phyloP scores from a whole-genome alignment of 441 rosid genomes.

The Pelargonium citronellum region DNA sequence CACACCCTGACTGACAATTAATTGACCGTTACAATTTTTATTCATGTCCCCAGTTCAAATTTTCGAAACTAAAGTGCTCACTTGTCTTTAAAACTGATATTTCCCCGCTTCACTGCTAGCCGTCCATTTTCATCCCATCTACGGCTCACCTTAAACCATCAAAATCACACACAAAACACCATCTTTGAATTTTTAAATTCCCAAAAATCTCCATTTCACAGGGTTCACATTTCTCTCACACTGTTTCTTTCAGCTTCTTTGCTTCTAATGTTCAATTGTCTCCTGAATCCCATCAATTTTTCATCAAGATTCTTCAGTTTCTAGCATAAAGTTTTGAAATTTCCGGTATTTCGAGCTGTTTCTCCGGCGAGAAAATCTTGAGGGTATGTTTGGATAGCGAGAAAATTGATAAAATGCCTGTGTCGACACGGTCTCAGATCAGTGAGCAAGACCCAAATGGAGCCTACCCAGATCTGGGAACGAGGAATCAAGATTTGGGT shows the following conservation, averaged over 20 bases:
- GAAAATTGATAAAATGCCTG: constrained; percentile 12
- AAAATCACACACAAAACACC: not conserved
- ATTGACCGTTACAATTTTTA: not conserved
- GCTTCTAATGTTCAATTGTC: too few species aligned
- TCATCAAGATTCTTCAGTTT: not conserved
- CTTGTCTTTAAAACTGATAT: constrained; percentile 2
- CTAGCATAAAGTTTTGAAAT: not conserved
- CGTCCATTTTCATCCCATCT: constrained; percentile 9
- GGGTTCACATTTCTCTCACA: not conserved
- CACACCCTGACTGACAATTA: not conserved
- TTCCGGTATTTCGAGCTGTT: not conserved
- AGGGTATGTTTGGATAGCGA: constrained; percentile 15
- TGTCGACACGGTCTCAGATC: not conserved
- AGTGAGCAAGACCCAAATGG: not conserved
- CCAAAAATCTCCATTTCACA: not conserved
- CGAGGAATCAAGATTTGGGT: constrained; percentile 26
- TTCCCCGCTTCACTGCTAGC: constrained; percentile 10
- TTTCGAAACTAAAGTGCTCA: not conserved
- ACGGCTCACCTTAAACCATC: constrained; percentile 1
- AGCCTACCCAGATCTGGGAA: not conserved
- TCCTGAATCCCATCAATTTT: not conserved
- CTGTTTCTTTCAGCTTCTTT: too few species aligned
- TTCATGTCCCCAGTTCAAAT: not conserved
- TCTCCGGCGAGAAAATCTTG: not conserved
- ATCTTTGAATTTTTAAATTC: not conserved